Percentiles rank a stretch among this genome's conserved stretches.
Conservation (phyloP, 768 basidiomycete genomes). For the Dioszegia aurantiaca region DNA sequence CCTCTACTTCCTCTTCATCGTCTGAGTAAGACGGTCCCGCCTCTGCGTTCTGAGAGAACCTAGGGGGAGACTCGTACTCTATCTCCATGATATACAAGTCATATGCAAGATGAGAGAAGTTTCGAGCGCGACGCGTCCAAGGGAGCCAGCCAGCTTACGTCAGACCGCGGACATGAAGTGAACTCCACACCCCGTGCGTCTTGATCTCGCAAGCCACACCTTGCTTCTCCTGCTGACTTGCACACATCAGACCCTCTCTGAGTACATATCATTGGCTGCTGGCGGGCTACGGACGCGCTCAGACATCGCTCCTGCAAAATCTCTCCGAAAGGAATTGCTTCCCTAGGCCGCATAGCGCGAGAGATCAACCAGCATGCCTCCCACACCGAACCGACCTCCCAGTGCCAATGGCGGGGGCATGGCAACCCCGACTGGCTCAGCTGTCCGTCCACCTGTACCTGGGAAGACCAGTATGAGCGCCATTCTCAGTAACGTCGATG, state of each 20-base stretch:
- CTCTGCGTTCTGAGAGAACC: background rate
- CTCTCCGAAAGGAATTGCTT: no score
- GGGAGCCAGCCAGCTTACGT: background rate
- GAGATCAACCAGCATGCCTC: background rate
- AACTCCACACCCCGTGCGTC: background rate
- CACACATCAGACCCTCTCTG: no score
- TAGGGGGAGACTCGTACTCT: conserved; percentile 19
- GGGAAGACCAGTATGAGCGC: background rate
- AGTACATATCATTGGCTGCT: no score
- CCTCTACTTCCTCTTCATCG: conserved; percentile 18
- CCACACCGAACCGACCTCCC: conserved; percentile 2
- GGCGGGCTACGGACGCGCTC: no score
- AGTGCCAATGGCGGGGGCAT: background rate
- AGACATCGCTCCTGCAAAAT: no score
- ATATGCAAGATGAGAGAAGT: conserved; percentile 1
- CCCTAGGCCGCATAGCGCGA: background rate
- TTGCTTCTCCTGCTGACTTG: no score
- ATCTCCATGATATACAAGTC: conserved; percentile 15
- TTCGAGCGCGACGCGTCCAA: conserved; percentile 2
- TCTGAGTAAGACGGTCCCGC: conserved; percentile 10
- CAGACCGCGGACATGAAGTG: background rate
- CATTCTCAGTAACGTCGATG: conserved; percentile 1
- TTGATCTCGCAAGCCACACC: no score
- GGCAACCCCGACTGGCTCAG: background rate
- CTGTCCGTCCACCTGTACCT: background rate